These are phyloP conservation scores for Stagonosporopsis tanaceti DNA, from an alignment of 2,329 filamentous ascomycete genomes.

Conservation along the genomic window DNA sequence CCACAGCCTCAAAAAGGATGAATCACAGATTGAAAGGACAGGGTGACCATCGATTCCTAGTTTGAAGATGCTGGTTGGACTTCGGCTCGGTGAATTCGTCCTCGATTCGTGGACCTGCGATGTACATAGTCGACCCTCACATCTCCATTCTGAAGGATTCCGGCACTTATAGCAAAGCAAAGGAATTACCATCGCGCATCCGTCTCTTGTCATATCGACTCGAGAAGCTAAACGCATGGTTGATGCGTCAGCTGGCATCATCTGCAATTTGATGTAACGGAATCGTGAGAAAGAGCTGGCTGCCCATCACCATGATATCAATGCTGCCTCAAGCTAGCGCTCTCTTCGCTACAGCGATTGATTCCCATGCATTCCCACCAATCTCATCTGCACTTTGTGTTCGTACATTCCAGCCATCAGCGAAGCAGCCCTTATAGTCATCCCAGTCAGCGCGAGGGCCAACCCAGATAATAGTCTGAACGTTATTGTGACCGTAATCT, in stretches of 20 bases:
- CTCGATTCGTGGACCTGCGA: neutral
- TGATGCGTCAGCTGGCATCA: too few species aligned
- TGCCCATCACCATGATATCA: neutral
- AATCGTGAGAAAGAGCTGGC: neutral
- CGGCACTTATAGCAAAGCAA: too few species aligned
- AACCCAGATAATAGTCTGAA: conserved; percentile 53
- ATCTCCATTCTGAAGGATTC: too few species aligned
- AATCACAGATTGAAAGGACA: neutral
- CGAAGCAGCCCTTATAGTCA: conserved; percentile 43
- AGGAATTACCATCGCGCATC: too few species aligned
- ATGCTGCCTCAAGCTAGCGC: neutral
- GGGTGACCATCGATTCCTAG: neutral
- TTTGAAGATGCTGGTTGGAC: neutral
- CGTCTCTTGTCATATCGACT: neutral
- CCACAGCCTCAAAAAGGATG: neutral
- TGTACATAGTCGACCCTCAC: too few species aligned
- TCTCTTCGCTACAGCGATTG: conserved; percentile 35
- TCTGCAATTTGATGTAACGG: too few species aligned
- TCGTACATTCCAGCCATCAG: conserved; percentile 26
- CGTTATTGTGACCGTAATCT: conserved; percentile 33
- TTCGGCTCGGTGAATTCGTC: neutral
- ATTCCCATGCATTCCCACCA: conserved; percentile 46
- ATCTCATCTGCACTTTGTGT: conserved; percentile 32
- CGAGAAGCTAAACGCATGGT: neutral
- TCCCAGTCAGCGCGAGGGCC: conserved; percentile 55